Conservation (phyloP, 345 rosid species). For the Pseudoturritis turrita region DNA sequence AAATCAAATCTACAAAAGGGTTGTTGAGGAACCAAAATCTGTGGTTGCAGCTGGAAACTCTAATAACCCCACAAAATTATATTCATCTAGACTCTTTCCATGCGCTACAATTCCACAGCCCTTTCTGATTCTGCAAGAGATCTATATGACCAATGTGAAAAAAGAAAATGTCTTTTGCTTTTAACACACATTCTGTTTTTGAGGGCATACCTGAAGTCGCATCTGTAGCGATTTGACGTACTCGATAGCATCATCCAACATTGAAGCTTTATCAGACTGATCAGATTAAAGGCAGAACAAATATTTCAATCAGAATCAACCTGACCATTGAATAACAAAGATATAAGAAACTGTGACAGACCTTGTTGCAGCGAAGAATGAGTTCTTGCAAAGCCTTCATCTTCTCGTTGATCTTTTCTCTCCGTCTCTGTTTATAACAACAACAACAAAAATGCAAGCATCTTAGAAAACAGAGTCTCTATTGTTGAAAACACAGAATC, state of each 20-base stretch:
- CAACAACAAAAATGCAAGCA: neutral
- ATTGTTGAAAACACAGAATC: neutral
- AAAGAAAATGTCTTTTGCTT: neutral
- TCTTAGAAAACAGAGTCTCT: neutral
- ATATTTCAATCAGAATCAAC: neutral
- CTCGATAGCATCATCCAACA: constrained; percentile 25
- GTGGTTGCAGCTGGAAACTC: neutral
- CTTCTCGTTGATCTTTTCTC: constrained; percentile 70
- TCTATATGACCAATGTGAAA: neutral
- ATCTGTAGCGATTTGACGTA: constrained; percentile 3
- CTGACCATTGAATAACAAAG: neutral
- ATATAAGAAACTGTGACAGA: neutral
- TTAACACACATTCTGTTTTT: neutral
- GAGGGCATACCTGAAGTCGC: constrained; percentile 17
- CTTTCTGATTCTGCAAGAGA: neutral
- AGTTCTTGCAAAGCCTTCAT: constrained; percentile 56
- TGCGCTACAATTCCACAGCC: neutral
- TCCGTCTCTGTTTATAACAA: constrained; percentile 41
- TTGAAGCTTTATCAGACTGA: constrained; percentile 29
- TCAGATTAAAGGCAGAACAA: neutral
- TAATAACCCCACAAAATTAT: neutral
- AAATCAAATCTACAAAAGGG: neutral
- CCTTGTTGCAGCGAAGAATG: constrained; percentile 29
- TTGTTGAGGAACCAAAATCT: neutral
- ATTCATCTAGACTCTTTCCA: neutral